A percentile compares a stretch with the other conserved stretches of the same genome.
Conservation (phyloP, 805 yeast genomes). For the Candida fluviatilis region DNA sequence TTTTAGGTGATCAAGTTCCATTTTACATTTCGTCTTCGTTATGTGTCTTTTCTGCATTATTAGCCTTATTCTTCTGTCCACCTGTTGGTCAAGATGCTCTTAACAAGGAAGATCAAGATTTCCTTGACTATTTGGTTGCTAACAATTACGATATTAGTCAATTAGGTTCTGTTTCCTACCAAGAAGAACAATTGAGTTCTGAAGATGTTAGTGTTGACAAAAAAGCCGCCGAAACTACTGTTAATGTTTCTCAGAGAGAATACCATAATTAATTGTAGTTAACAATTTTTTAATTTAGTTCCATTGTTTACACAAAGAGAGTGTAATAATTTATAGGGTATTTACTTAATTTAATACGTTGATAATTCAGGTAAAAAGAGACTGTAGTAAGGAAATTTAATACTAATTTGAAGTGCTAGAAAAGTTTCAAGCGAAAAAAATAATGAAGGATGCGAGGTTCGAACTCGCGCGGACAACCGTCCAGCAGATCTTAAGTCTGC, state of each 20-base stretch:
- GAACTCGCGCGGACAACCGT: constrained; percentile 50
- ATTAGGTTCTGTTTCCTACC: constrained; percentile 41
- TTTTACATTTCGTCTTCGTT: constrained; percentile 79
- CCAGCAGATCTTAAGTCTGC: constrained; percentile 49
- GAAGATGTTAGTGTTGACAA: constrained; percentile 3
- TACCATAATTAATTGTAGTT: no score
- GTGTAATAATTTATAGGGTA: no score
- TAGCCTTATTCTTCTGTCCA: constrained; percentile 73
- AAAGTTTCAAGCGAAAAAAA: no score
- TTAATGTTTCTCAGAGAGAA: neutral
- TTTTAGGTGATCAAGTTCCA: constrained; percentile 65
- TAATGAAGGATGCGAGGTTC: constrained; percentile 50
- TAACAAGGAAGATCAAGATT: constrained; percentile 68
- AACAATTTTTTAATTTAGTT: no score
- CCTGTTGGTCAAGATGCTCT: constrained; percentile 80
- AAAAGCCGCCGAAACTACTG: constrained; percentile 1
- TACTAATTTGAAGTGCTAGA: no score
- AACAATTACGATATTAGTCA: constrained; percentile 68
- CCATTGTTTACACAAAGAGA: no score
- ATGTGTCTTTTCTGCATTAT: constrained; percentile 65
- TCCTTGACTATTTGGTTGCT: constrained; percentile 59
- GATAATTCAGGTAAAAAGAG: no score
- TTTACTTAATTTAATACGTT: no score
- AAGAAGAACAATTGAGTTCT: constrained; percentile 6
- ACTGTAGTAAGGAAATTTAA: no score